Percentiles rank a stretch among this genome's conserved stretches.
phyloP scores from a whole-genome alignment of 805 yeast genomes.

The Lachancea lanzarotensis region DNA sequence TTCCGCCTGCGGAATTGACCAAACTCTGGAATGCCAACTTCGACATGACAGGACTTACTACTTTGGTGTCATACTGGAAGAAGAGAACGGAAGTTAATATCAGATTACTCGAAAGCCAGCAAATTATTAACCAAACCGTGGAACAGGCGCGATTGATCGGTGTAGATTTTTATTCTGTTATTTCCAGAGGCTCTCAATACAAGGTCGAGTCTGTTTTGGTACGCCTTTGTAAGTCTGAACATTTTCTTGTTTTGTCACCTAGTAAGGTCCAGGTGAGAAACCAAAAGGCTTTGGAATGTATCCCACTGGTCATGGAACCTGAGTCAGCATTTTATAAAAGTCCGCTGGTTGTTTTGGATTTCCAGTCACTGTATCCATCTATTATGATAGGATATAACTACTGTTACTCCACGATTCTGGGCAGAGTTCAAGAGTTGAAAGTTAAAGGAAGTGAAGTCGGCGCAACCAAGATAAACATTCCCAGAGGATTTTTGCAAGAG shows the following conservation, averaged over 20 bases:
- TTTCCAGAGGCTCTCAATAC: conserved; percentile 87
- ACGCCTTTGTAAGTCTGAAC: conserved; percentile 71
- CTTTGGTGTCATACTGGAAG: conserved; percentile 43
- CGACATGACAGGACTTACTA: conserved; percentile 30
- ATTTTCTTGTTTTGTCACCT: conserved; percentile 68
- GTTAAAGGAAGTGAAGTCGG: conserved; percentile 46
- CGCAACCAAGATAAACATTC: conserved; percentile 42
- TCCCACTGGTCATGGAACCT: conserved; percentile 93
- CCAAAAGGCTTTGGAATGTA: conserved; percentile 79
- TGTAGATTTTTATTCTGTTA: conserved; percentile 80
- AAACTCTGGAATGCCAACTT: conserved; percentile 35
- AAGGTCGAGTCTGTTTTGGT: conserved; percentile 83
- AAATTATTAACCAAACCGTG: conserved; percentile 59
- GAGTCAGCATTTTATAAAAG: conserved; percentile 75
- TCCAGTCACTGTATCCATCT: conserved; percentile 91
- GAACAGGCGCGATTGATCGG: conserved; percentile 86
- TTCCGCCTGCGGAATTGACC: conserved; percentile 43
- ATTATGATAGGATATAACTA: conserved; percentile 85
- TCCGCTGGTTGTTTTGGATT: conserved; percentile 85
- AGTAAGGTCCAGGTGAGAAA: conserved; percentile 71
- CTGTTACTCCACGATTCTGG: conserved; percentile 70
- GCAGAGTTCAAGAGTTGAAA: conserved; percentile 51
- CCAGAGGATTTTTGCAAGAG: conserved; percentile 49
- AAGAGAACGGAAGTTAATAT: conserved; percentile 36
- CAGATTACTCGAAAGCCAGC: conserved; percentile 51